Percentiles rank a stretch among this genome's conserved stretches.
These are phyloP conservation scores for Russula griseocarnosa DNA, from an alignment of 768 basidiomycete species.

Conservation along the genomic window DNA sequence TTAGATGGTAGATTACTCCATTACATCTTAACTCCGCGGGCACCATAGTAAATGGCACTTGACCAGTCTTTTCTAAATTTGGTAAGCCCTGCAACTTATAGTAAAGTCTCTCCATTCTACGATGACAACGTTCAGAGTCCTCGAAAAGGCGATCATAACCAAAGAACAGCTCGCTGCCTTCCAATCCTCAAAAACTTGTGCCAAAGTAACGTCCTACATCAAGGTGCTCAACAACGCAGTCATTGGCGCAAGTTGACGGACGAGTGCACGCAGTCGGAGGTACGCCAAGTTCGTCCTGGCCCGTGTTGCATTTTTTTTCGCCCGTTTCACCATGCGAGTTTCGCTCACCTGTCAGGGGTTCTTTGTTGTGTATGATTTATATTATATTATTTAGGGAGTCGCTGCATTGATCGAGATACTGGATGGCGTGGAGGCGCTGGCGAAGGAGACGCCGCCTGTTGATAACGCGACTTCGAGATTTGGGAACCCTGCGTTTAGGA, in stretches of 20 bases:
- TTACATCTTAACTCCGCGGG: too few relatives aligned
- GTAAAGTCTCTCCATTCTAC: background rate
- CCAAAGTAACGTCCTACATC: constrained; percentile 64
- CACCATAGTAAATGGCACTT: too few relatives aligned
- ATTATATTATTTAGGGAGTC: constrained; percentile 48
- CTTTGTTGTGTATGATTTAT: background rate
- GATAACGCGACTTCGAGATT: constrained; percentile 90
- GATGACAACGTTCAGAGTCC: constrained; percentile 44
- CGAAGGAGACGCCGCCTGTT: constrained; percentile 71
- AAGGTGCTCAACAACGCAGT: constrained; percentile 71
- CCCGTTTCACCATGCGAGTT: background rate
- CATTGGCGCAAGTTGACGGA: constrained; percentile 70
- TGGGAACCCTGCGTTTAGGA: constrained; percentile 94
- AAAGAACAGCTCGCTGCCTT: constrained; percentile 79
- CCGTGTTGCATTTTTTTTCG: background rate
- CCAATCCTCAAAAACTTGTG: constrained; percentile 66
- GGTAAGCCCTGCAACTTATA: too few relatives aligned
- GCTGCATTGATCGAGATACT: constrained; percentile 59
- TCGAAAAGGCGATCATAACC: constrained; percentile 71
- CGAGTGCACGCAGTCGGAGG: constrained; percentile 52
- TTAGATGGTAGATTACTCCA: too few relatives aligned
- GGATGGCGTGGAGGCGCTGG: constrained; percentile 61
- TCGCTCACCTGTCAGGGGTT: background rate
- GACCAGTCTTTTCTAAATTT: too few relatives aligned
- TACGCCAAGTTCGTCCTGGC: constrained; percentile 38